Conservation (phyloP, 2,329 filamentous ascomycete species). For the Xylariaceae sp. region DNA sequence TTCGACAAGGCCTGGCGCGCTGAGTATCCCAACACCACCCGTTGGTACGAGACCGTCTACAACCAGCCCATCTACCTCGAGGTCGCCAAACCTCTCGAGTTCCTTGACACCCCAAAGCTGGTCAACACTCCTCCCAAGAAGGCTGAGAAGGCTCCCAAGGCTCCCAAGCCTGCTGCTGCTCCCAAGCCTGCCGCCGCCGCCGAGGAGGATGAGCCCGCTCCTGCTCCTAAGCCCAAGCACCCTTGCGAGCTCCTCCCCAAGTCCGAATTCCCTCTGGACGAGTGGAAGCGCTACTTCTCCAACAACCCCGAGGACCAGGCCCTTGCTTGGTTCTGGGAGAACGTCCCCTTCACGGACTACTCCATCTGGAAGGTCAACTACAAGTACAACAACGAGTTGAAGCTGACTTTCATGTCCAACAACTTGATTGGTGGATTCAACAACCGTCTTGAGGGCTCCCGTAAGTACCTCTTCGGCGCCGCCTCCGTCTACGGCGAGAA, state of each 20-base stretch:
- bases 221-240: conserved; percentile 91
- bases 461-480: conserved; percentile 96
- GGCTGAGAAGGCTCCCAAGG: conserved; percentile 57
- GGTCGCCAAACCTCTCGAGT: conserved; percentile 70
- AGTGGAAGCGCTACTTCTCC: conserved; percentile 99
- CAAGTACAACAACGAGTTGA: conserved; percentile 99
- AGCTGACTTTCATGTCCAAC: conserved; percentile 96
- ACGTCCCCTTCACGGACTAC: conserved; percentile 91
- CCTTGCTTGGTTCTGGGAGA: conserved; percentile 98
- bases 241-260: conserved; percentile 81
- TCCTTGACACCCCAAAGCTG: conserved; percentile 79
- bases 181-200: conserved; percentile 47
- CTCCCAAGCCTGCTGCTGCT: conserved; percentile 30
- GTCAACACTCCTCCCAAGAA: conserved; percentile 73
- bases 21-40: conserved; percentile 78
- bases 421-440: conserved; percentile 99
- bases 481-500: conserved; percentile 84
- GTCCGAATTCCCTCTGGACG: conserved; percentile 80
- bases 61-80: conserved; percentile 89
- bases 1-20: conserved; percentile 87
- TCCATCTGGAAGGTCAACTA: conserved; percentile 92
- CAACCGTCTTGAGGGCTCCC: conserved; percentile 90
- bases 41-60: conserved; percentile 93
- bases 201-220: conserved; percentile 28
- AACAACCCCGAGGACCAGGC: conserved; percentile 86